Evolutionary conservation across 805 yeast species (phyloP).

Genomic region (Candida sphagnicola): DNA sequence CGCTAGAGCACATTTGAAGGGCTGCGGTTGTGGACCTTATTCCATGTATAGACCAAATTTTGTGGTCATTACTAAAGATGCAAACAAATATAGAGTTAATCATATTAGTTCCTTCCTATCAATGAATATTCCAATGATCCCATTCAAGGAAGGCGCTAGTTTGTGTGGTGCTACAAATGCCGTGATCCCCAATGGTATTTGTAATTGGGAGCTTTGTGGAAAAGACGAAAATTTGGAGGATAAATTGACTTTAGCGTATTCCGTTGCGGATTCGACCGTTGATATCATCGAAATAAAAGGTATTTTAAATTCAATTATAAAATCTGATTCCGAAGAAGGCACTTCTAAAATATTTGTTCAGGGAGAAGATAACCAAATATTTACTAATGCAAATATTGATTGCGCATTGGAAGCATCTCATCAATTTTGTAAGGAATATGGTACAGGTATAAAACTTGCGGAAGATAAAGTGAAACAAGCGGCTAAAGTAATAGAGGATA

Average conservation of each 20-base stretch:
- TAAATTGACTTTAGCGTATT: conserved; percentile 29
- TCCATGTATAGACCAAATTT: conserved; percentile 38
- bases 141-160: conserved; percentile 18
- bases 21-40: conserved; percentile 39
- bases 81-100: conserved; percentile 18
- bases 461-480: conserved; percentile 3
- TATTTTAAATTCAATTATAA: conserved; percentile 15
- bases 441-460: conserved; percentile 12
- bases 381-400: conserved; percentile 20
- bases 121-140: conserved; percentile 25
- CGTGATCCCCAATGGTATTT: conserved; percentile 33
- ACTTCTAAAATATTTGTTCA: neutral
- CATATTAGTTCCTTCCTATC: conserved; percentile 29
- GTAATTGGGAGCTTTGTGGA: conserved; percentile 18
- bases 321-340: conserved; percentile 5
- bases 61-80: conserved; percentile 20
- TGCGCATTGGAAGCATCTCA: conserved; percentile 27
- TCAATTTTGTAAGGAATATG: conserved; percentile 25
- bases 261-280: conserved; percentile 35
- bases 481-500: too few species aligned
- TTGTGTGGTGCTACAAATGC: conserved; percentile 28
- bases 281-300: conserved; percentile 32
- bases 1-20: conserved; percentile 34
- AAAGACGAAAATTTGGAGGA: conserved; percentile 14
- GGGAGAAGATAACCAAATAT: conserved; percentile 10